Evolutionary conservation across 192 early-diverging fungal species (phyloP), one percentile per base, ranked within the genome.

Genomic region (Chytriomyces confervae): DNA sequence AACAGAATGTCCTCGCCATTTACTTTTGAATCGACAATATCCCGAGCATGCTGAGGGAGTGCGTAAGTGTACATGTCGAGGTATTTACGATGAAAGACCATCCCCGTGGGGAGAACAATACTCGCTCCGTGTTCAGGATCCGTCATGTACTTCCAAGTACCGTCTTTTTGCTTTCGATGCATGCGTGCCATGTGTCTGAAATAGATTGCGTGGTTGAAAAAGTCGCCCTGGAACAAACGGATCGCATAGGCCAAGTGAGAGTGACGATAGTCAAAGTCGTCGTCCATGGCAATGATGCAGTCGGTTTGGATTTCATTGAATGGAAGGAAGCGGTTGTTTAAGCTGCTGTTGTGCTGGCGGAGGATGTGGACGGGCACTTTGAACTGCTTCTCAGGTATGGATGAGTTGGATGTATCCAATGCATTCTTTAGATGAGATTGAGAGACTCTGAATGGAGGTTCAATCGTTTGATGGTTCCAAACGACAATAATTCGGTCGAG

Each of bases 1-100:
- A 82, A 78, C 20, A 82, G 72, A 75, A 82, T 82, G 61, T 82
- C 81, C 24, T 82, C 81, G 5, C 81, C 81, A 44, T 82, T 82
- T 7, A 64, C 81, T 62, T 66, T 62, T 9, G 50, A 53, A 74
- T 82, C 81, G 9, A 82, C 81, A 27, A 73, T 75, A n/a, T 75
- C 67, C 18, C 66, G 49, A 10, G 81, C 81, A 13, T 16, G 65
- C 3, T 6, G 49, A 0, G 81, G 81, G 2, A 78, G 71, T 23
- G n/a, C n/a, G 20, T 44, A 73, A 16, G 72, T 36, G 66, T 82
- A 82, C 67, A 75, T 69, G 8, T 48, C 61, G n/a, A 74, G 79
- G 69, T 74, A 82, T 73, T 75, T 71, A 5, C 78, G 29, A 51
- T 82, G 81, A 50, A 81, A 82, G 9, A 82, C 72, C 45, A 69